Base-by-base conservation (phyloP, 2,329 filamentous ascomycete genomes). In the Sporothrix schenckii region DNA sequence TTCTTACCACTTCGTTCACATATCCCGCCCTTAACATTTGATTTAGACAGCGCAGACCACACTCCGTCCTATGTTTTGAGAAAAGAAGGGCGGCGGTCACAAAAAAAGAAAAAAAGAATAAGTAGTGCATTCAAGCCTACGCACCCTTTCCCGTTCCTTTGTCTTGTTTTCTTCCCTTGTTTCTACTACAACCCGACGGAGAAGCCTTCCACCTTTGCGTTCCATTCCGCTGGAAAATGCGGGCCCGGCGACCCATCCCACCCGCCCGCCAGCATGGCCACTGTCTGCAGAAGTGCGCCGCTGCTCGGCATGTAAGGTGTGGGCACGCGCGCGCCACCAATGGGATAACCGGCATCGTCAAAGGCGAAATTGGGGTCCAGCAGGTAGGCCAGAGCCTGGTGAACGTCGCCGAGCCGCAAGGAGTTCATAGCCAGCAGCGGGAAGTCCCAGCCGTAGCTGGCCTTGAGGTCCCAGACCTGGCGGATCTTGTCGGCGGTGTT, bases 221-320 rank as follows among this genome's bases (percentile, higher is more conserved):
- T 76, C 85, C 85, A 87, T 0, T 75, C 80, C 21, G 77, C 74
- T 0, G 85, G 85, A 72, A 85, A 86, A 66, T 85, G 80, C 47
- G 76, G 72, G 9, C 80, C 83, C n/a, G 80, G 79, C 61, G 75
- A 76, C 1, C 81, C 83, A 74, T 87, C 85, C 86, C 86, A 88
- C 0, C 84, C 86, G 1, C 84, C 85, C 13, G 84, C 83, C 82
- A 88, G 83, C 84, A 87, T 86, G 2, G 83, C 86, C 70, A 85
- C 78, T 0, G 84, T 84, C 44, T 86, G 75, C 74, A 88, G 73
- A 71, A 88, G 77, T 1, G 81, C 81, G 2, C 83, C 81, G 49
- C 81, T 80, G 24, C 82, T 82, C 0, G 86, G 86, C 70, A 88
- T 86, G 76, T 88, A 88, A 11, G 86, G 86, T 39, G 86, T 88